Evolutionary conservation across 306 rosid species (phyloP).

Genomic region (Gynostemma pentaphyllum): DNA sequence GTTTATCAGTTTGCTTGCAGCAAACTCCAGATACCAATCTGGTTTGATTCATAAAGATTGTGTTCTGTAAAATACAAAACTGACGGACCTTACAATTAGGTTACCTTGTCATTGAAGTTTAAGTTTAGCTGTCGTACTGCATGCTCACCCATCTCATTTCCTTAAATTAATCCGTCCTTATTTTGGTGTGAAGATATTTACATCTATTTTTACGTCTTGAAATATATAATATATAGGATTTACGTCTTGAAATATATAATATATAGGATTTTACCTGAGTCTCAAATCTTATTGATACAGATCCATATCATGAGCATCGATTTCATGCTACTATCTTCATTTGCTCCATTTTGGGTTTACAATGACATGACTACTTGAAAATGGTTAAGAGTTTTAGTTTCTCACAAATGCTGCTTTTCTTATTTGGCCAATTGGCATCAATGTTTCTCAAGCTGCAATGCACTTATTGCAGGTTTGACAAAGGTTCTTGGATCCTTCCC

Average conservation of each 20-base stretch:
- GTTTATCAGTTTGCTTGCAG: no score
- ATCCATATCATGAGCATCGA: constrained; percentile 66
- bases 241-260: not conserved
- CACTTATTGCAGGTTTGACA: constrained; percentile 47
- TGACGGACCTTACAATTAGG: no score
- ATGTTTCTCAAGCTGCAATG: not conserved
- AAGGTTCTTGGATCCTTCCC: constrained; percentile 82
- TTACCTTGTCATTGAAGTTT: no score
- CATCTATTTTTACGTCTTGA: not conserved
- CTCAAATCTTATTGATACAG: constrained; percentile 24
- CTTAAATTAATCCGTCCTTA: no score
- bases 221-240: no score
- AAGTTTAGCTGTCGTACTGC: no score
- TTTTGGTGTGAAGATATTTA: not conserved
- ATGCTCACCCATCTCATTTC: no score
- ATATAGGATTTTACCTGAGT: not conserved
- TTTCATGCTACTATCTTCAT: constrained; percentile 67
- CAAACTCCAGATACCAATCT: no score
- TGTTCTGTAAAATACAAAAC: no score
- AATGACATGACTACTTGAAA: constrained; percentile 84
- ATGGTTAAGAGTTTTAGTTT: constrained; percentile 32
- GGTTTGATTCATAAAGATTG: no score
- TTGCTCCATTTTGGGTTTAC: constrained; percentile 98
- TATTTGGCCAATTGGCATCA: not conserved
- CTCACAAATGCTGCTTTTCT: not conserved